A percentile compares a stretch with the other conserved stretches of the same genome.
Evolutionary conservation across 768 basidiomycete genomes (phyloP).

Genomic region (Dacryopinax primogenitus): DNA sequence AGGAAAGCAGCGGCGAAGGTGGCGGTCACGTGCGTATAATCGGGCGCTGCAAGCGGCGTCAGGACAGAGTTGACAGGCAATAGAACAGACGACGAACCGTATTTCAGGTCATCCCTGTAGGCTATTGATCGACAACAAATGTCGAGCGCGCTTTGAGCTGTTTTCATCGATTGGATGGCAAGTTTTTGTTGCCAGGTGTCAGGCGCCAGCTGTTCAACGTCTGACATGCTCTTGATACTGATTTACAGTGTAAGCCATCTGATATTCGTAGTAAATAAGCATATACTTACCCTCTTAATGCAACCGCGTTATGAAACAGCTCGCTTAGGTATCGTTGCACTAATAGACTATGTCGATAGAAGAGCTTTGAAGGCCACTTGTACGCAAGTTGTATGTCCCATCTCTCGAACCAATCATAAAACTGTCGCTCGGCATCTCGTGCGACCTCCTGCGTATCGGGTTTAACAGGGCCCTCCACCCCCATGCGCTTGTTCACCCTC

Average conservation of each 20-base stretch:
- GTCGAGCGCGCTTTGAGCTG: conserved; percentile 66
- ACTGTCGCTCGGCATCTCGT: conserved; percentile 60
- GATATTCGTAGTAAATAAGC: conserved; percentile 26
- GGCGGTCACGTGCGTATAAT: conserved; percentile 82
- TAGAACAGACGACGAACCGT: conserved; percentile 41
- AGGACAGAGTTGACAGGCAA: not conserved
- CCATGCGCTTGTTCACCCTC: conserved; percentile 66
- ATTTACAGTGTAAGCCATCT: conserved; percentile 20
- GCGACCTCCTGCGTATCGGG: conserved; percentile 61
- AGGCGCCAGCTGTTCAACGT: conserved; percentile 69
- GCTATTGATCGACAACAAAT: conserved; percentile 73
- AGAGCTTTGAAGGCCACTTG: conserved; percentile 53
- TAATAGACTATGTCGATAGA: conserved; percentile 78
- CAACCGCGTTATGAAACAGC: conserved; percentile 72
- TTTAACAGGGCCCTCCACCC: conserved; percentile 60
- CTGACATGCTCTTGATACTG: conserved; percentile 65
- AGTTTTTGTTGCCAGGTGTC: conserved; percentile 51
- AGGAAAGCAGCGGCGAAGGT: conserved; percentile 88
- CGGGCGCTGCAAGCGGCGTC: conserved; percentile 45
- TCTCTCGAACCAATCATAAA: conserved; percentile 64
- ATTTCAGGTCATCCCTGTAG: conserved; percentile 86
- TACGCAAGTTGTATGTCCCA: conserved; percentile 73
- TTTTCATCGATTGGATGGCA: conserved; percentile 69
- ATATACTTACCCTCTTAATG: conserved; percentile 40
- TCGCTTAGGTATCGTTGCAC: conserved; percentile 82